Evolutionary conservation across 495 filamentous ascomycete genomes (phyloP).

Genomic region (Lindgomyces ingoldianus): DNA sequence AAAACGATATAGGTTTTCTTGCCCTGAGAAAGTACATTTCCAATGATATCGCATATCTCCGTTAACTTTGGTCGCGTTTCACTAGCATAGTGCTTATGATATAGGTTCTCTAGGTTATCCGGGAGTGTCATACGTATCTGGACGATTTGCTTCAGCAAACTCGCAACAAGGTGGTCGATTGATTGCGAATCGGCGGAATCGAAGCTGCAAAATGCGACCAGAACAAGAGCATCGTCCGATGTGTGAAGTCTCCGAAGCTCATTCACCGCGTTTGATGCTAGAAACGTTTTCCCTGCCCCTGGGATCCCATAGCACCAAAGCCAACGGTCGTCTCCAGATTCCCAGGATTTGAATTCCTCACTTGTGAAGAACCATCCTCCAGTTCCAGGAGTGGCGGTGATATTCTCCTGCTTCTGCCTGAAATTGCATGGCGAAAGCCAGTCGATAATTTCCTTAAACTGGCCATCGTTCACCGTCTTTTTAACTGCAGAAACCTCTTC

Average conservation of each 20-base stretch:
- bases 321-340: slow-evolving; percentile 13
- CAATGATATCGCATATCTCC: slow-evolving; percentile 13
- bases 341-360: slow-evolving; percentile 19
- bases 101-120: slow-evolving; percentile 4
- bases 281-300: slow-evolving; percentile 22
- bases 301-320: slow-evolving; percentile 30
- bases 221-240: slow-evolving; percentile 11
- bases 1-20: slow-evolving; percentile 15
- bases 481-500: slow-evolving; percentile 6
- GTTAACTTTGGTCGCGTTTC: slow-evolving; percentile 16
- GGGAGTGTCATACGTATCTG: slow-evolving; percentile 4
- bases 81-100: background rate
- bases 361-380: slow-evolving; percentile 22
- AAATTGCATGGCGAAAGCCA: slow-evolving; percentile 31
- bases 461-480: slow-evolving; percentile 1
- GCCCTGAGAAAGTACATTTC: background rate
- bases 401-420: slow-evolving; percentile 23
- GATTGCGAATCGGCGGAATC: slow-evolving; percentile 23
- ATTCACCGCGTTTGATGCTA: slow-evolving; percentile 16
- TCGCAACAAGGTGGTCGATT: slow-evolving; percentile 21
- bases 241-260: slow-evolving; percentile 16
- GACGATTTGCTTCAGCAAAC: slow-evolving; percentile 26
- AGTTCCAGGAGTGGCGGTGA: slow-evolving; percentile 17
- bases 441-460: slow-evolving; percentile 29
- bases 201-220: slow-evolving; percentile 28